Base-by-base conservation (phyloP, 148 eudicot species). In the Camellia granthamiana region DNA sequence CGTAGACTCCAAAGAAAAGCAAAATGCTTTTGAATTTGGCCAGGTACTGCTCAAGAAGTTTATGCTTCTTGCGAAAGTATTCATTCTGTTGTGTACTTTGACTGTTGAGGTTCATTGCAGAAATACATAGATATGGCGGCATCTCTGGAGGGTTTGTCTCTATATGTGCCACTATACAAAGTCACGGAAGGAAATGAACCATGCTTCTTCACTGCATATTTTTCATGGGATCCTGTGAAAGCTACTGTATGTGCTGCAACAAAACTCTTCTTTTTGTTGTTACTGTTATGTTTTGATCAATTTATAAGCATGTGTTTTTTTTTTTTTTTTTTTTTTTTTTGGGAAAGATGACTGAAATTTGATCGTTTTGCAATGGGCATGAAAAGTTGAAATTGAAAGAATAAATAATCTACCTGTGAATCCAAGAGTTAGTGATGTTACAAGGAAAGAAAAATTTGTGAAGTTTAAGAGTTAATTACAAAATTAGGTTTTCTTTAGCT, bases 121-220 rank as follows among this genome's bases (percentile, higher is more conserved):
- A 94, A 89, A 86, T 97, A 94, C 72, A 81, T 94, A 61, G 95
- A 88, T 69, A 41, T 87, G 91, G 98, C 97, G 78, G 90, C 82
- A 52, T 89, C 93, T 74, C 73, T 91, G 55, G 99, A 97, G 73
- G 98, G 98, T 60, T 84, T 92, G 81, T 91, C 98, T 72, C 90
- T 88, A 16, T 77, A 78, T 77, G 96, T 92, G 49, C 97, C 99
- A 18, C 63, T 97, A 49, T 94, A 94, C 92, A 91, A 87, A 88
- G 87, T 89, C 74, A 91, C 91, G 0, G 99, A 97, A 87, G 99
- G 98, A 81, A 92, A 94, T 82, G 99, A 97, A 82, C 99, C 99
- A 7, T 86, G 94, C 88, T 97, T 97, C 90, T 97, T 97, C 88
- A 97, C 99, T 49, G 86, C 94, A 65, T 91, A 82, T 80, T 94